phyloP scores from a whole-genome alignment of 768 basidiomycete species.

The Boletus tomentosulus region DNA sequence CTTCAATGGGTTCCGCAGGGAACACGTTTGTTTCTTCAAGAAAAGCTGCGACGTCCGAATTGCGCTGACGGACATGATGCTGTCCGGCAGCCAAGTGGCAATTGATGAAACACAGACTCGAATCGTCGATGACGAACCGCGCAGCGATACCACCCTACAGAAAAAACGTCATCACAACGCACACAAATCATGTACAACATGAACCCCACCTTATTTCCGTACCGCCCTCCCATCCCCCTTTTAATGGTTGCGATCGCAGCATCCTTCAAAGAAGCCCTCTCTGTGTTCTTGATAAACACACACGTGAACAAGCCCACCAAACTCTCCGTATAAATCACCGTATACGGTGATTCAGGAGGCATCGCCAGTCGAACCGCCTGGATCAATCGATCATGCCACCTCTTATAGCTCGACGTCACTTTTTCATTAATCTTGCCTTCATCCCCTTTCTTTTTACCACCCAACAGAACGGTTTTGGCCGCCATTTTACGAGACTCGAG shows the following conservation, averaged over 20 bases:
- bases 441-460: slow-evolving; percentile 59
- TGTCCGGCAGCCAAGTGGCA: slow-evolving; percentile 98
- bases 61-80: slow-evolving; percentile 72
- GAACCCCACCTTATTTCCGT: slow-evolving; percentile 85
- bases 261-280: slow-evolving; percentile 59
- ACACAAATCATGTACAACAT: neutral
- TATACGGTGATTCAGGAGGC: slow-evolving; percentile 72
- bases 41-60: slow-evolving; percentile 83
- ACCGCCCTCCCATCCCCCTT: slow-evolving; percentile 86
- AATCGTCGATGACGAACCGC: slow-evolving; percentile 86
- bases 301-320: slow-evolving; percentile 84
- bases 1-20: slow-evolving; percentile 44
- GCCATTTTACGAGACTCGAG: slow-evolving; percentile 90
- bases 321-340: slow-evolving; percentile 80
- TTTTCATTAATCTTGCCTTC: slow-evolving; percentile 61
- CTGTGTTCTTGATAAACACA: slow-evolving; percentile 66
- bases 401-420: slow-evolving; percentile 81
- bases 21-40: slow-evolving; percentile 79
- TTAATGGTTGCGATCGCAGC: slow-evolving; percentile 79
- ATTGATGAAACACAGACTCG: slow-evolving; percentile 93
- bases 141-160: slow-evolving; percentile 84
- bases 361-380: slow-evolving; percentile 69
- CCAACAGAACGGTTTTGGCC: slow-evolving; percentile 86
- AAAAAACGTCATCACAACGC: neutral
- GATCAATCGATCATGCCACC: slow-evolving; percentile 82